Conservation (phyloP, 176 grass and related monocot species). For the Oryza australiensis region DNA sequence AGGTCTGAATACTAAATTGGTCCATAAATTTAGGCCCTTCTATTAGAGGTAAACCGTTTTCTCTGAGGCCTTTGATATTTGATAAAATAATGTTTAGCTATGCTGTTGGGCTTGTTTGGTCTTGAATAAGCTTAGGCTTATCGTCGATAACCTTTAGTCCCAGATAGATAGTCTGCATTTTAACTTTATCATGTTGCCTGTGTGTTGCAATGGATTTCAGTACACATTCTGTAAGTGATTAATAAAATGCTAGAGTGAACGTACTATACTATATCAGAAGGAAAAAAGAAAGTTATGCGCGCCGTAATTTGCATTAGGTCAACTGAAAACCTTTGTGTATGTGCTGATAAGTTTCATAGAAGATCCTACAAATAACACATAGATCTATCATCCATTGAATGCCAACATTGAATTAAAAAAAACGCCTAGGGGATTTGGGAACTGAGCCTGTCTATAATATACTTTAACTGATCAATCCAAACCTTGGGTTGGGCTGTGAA, state of each 20-base stretch:
- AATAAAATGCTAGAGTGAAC: neutral
- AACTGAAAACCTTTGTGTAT: neutral
- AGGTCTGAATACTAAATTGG: neutral
- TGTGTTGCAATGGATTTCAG: neutral
- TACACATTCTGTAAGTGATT: neutral
- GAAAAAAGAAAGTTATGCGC: neutral
- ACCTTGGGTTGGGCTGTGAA: neutral
- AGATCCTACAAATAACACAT: neutral
- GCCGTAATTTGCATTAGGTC: neutral
- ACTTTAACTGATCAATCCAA: neutral
- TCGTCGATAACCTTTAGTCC: neutral
- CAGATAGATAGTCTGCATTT: neutral
- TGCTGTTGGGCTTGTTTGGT: neutral
- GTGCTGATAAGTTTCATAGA: neutral
- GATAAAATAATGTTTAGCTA: neutral
- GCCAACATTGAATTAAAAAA: too few species aligned
- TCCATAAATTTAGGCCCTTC: neutral
- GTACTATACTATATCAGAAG: neutral
- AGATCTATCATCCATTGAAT: neutral
- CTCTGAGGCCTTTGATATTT: neutral
- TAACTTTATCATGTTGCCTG: neutral
- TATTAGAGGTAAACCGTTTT: neutral
- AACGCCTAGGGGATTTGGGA: neutral
- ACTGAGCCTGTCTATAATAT: neutral
- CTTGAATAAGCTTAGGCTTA: neutral